Evolutionary conservation across 1,139 yeast species (phyloP), one percentile per base, ranked within the genome.

Genomic region (Candida sanyaensis): DNA sequence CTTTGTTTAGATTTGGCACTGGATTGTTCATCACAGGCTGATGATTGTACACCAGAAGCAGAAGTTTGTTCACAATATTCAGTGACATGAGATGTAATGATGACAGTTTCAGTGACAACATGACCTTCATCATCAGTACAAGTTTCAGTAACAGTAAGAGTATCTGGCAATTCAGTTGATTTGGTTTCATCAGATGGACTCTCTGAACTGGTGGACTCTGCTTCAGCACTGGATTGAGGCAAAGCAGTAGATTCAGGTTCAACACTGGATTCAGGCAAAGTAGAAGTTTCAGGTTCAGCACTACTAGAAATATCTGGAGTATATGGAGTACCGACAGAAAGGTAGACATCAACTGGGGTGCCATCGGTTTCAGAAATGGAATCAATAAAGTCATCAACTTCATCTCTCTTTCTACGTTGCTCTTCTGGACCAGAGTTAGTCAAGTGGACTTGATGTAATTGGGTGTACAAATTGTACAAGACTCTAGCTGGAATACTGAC

Each of bases 401-500:
- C 71, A 47, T 66, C 73, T 62, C 72, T 67, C 60, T 65, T 73
- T 64, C 73, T 26, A 26, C 28, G 28, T 26, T 26, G 28, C 9
- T 70, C 60, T 72, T 59, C 41, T 73, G 73, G 53, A 30, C n/a
- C 21, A 9, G 28, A 6, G 26, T 21, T 33, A 8, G 37, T 26
- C 9, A 55, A 59, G 53, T 64, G 67, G 48, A 71, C 70, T 51
- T 63, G 64, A 68, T 50, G 69, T 41, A 68, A 59, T 37, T 68
- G 63, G 44, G 60, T 51, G 44, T 57, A 55, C 34, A 63, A 58
- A 10, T 42, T 31, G 58, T 57, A 68, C 51, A 70, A 59, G 23
- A 49, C 46, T 27, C 36, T 57, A 50, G 78, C 78, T 50, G 77
- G 73, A 47, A 71, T 57, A 26, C 45, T 44, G 43, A 73, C 68